Evolutionary conservation across 768 basidiomycete species (phyloP).

Genomic region (Cystoderma amianthinum): DNA sequence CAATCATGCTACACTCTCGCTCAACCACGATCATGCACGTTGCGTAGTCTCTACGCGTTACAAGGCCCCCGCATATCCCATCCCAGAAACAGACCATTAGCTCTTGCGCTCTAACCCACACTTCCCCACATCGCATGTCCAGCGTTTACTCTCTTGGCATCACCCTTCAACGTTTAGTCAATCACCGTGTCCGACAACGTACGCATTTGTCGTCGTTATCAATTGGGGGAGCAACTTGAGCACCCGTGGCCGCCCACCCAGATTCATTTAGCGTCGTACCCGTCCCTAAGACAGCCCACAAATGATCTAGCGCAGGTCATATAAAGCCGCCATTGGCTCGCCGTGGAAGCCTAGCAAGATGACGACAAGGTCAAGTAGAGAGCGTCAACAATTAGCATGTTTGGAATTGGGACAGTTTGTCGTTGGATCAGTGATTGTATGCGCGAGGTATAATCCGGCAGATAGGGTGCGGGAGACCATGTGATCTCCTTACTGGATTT

Average conservation of each 20-base stretch:
- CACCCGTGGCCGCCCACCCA: constrained; percentile 91
- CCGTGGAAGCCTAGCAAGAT: constrained; percentile 84
- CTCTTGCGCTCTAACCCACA: too few species aligned
- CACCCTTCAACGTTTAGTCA: constrained; percentile 32
- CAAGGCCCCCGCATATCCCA: too few species aligned
- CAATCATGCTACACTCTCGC: too few species aligned
- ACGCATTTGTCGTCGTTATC: constrained; percentile 89
- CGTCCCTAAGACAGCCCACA: constrained; percentile 41
- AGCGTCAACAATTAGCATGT: constrained; percentile 48
- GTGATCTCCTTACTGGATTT: constrained; percentile 47
- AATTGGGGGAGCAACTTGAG: constrained; percentile 89
- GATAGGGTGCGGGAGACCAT: constrained; percentile 54
- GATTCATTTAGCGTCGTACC: constrained; percentile 49
- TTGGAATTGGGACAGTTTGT: constrained; percentile 40
- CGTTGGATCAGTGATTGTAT: constrained; percentile 49
- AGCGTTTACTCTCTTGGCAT: constrained; percentile 3
- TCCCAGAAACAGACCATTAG: too few species aligned
- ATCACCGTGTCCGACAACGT: constrained; percentile 64
- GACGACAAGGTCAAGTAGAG: constrained; percentile 71
- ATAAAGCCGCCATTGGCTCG: constrained; percentile 54
- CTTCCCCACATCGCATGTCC: constrained; percentile 6
- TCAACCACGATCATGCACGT: too few species aligned
- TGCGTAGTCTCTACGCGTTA: too few species aligned
- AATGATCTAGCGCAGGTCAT: constrained; percentile 49
- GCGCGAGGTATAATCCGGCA: constrained; percentile 46